Base-by-base conservation (phyloP, 257 asterid genomes). In the Dorcoceras hygrometricum region DNA sequence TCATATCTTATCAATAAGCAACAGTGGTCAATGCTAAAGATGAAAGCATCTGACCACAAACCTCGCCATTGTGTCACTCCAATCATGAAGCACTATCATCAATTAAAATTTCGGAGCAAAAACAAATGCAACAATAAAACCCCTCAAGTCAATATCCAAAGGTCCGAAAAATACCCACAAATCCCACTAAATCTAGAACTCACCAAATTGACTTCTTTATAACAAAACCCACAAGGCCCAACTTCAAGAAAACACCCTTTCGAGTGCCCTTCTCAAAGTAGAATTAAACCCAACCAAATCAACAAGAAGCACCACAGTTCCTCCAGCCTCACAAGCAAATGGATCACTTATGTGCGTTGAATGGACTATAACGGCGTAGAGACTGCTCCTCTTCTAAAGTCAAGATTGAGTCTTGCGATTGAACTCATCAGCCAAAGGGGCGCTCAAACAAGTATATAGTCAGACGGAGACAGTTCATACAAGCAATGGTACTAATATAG, bases 21-120 rank as follows among this genome's bases (percentile, higher is more conserved):
- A 65, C 56, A 62, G 54, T 46, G 54, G 54, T 46, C 54, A 46
- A 46, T 46, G 54, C 54, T 46, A 46, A 46, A 46, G 54, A 46
- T 4, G 20, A 75, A 75, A 76, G 71, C 69, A 65, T 63, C 79
- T 56, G 65, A 50, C 77, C 80, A 73, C 69, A 75, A 87, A 79
- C 76, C 75, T 79, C 76, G 72, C 89, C 97, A 83, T 89, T 77
- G 74, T 73, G 80, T 67, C 75, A 59, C 82, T 58, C 75, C 85
- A 78, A 83, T 80, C 81, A 80, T 73, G 86, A 85, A 83, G 68
- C 51, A 22, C 73, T 66, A 76, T 57, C 77, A 61, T 31, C 66
- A 61, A 46, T 18, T 7, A 46, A 71, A 70, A 68, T 65, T 24
- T 58, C 53, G 32, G n/a, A 66, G 60, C 62, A 75, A 72, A 53